A percentile compares a stretch with the other conserved stretches of the same genome.
Conservation (phyloP, 108 stramenopile species). For the Cyclostephanos invisitatus region DNA sequence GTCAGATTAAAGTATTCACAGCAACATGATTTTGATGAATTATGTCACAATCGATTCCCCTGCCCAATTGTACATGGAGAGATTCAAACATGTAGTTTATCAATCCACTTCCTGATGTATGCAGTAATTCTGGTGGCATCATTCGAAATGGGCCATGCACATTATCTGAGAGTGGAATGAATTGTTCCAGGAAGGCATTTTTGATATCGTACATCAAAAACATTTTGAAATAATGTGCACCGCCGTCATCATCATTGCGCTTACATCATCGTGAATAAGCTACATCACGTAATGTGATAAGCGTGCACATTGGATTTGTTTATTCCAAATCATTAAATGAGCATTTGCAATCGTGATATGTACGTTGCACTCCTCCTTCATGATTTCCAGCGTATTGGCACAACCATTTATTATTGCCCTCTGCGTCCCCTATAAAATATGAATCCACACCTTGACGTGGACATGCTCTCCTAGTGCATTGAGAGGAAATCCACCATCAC, state of each 20-base stretch:
- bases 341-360: background rate
- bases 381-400: background rate
- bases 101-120: background rate
- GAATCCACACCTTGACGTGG: background rate
- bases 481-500: background rate
- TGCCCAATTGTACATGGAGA: background rate
- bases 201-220: too few relatives aligned
- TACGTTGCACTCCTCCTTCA: background rate
- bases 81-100: background rate
- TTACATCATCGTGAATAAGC: background rate
- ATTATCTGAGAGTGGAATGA: background rate
- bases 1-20: background rate
- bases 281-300: background rate
- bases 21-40: background rate
- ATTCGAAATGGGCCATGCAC: background rate
- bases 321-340: background rate
- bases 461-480: background rate
- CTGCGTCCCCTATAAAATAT: background rate
- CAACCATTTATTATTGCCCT: background rate
- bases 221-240: background rate
- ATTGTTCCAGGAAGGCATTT: background rate
- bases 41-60: background rate
- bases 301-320: too few relatives aligned
- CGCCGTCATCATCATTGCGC: background rate
- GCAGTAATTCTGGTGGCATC: background rate